These are phyloP conservation scores for Claviceps cyperi DNA, from an alignment of 2,329 filamentous ascomycete species.

Conservation along the genomic window DNA sequence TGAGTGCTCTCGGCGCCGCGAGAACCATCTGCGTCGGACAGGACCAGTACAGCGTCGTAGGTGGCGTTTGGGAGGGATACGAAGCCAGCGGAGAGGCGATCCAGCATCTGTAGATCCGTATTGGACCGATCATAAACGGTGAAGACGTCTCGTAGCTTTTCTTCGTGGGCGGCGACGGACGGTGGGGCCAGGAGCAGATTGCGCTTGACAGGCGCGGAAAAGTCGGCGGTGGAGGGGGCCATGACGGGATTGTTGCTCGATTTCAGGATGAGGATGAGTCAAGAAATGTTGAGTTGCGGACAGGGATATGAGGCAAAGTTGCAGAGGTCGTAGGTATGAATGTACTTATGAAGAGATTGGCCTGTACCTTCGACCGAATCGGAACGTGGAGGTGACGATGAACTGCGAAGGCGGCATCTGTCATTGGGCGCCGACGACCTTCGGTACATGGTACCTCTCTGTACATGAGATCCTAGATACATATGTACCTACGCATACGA, in stretches of 20 bases:
- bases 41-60: slow-evolving; percentile 74
- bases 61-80: slow-evolving; percentile 60
- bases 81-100: slow-evolving; percentile 71
- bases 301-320: too few species aligned
- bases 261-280: too few species aligned
- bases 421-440: neutral
- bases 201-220: slow-evolving; percentile 32
- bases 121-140: slow-evolving; percentile 56
- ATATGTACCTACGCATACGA: too few species aligned
- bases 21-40: slow-evolving; percentile 62
- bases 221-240: slow-evolving; percentile 39
- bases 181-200: slow-evolving; percentile 83
- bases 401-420: neutral
- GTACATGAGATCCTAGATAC: too few species aligned
- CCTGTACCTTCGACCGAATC: too few species aligned
- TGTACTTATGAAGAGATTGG: too few species aligned
- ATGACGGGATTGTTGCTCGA: slow-evolving; percentile 17
- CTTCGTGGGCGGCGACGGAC: slow-evolving; percentile 73
- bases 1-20: slow-evolving; percentile 41
- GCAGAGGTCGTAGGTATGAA: too few species aligned
- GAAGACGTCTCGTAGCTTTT: slow-evolving; percentile 58
- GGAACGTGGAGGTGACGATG: neutral
- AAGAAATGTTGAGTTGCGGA: too few species aligned
- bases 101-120: slow-evolving; percentile 95
- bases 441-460: too few species aligned